Percentiles rank a stretch among this genome's conserved stretches.
phyloP scores from a whole-genome alignment of 306 rosid species.

The Rosa persica region DNA sequence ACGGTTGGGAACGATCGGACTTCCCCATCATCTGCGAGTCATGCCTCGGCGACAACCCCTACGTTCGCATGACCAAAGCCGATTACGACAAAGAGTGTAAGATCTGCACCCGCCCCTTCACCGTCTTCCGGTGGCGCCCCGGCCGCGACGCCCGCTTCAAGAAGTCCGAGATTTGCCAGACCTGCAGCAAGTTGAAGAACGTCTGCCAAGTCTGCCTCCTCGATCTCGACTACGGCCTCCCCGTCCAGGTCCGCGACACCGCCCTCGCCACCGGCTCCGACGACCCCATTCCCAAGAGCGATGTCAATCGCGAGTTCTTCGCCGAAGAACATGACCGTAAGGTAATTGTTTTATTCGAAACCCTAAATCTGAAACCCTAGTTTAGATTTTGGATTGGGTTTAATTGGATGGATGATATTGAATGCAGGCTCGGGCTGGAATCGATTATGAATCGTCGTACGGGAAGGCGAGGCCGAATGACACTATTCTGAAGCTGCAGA shows the following conservation, averaged over 20 bases:
- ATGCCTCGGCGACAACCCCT: slow-evolving; percentile 1
- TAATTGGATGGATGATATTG: neutral
- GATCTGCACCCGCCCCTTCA: slow-evolving; percentile 90
- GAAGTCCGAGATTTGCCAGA: slow-evolving; percentile 89
- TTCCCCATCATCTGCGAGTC: slow-evolving; percentile 10
- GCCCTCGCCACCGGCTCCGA: slow-evolving; percentile 71
- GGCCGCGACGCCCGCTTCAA: slow-evolving; percentile 87
- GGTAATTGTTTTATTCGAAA: slow-evolving; percentile 18
- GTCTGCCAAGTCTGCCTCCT: slow-evolving; percentile 92
- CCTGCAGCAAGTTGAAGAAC: slow-evolving; percentile 85
- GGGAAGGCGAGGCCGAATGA: slow-evolving; percentile 84
- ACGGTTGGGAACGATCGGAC: slow-evolving; percentile 3
- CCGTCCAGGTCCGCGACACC: slow-evolving; percentile 87
- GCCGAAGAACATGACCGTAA: slow-evolving; percentile 93
- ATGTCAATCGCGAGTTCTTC: slow-evolving; percentile 84
- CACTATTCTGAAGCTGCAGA: slow-evolving; percentile 88
- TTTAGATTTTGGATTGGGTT: neutral
- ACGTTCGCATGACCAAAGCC: slow-evolving; percentile 47
- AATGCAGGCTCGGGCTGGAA: slow-evolving; percentile 89
- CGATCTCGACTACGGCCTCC: slow-evolving; percentile 88
- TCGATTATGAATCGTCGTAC: slow-evolving; percentile 83
- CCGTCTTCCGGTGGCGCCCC: slow-evolving; percentile 95
- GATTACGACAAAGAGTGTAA: slow-evolving; percentile 92
- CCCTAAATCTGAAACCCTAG: neutral
- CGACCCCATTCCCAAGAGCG: slow-evolving; percentile 89